These are phyloP conservation scores for Tephrocybe sp. DNA, from an alignment of 768 basidiomycete species.

Conservation along the genomic window DNA sequence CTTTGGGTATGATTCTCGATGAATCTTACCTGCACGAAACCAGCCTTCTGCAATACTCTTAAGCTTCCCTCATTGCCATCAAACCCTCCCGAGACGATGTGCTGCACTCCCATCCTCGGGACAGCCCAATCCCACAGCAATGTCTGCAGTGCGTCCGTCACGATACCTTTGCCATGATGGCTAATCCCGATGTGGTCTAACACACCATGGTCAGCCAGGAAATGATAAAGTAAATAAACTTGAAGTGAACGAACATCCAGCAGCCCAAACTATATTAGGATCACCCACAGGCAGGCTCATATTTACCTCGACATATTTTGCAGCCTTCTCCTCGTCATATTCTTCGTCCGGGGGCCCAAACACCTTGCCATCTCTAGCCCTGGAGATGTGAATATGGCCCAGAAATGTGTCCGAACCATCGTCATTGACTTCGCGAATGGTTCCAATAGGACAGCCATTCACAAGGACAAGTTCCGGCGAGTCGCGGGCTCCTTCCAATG, in stretches of 20 bases:
- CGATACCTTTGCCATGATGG: conserved; percentile 69
- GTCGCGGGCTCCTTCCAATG: conserved; percentile 28
- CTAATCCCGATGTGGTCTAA: conserved; percentile 59
- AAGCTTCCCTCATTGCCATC: conserved; percentile 58
- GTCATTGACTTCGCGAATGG: conserved; percentile 56
- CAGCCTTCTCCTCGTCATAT: conserved; percentile 39
- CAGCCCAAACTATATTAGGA: conserved; percentile 57
- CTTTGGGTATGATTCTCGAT: conserved; percentile 38
- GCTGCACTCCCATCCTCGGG: conserved; percentile 58
- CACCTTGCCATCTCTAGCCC: conserved; percentile 25
- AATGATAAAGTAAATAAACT: too few relatives aligned
- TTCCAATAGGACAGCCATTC: conserved; percentile 46
- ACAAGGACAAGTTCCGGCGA: conserved; percentile 32
- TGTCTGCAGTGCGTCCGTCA: conserved; percentile 61
- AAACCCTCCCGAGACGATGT: conserved; percentile 44
- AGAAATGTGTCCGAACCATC: conserved; percentile 58
- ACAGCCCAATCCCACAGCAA: conserved; percentile 60
- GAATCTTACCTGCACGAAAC: too few relatives aligned
- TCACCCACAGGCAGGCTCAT: conserved; percentile 42
- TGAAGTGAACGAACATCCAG: too few relatives aligned
- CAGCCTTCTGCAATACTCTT: too few relatives aligned
- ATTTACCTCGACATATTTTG: conserved; percentile 39
- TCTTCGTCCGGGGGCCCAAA: conserved; percentile 7
- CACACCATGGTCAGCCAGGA: too few relatives aligned
- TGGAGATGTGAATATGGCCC: conserved; percentile 42